Percentiles rank a stretch among this genome's conserved stretches.
Conservation (phyloP, 805 yeast species). For the Starmerella gropengiesseri region DNA sequence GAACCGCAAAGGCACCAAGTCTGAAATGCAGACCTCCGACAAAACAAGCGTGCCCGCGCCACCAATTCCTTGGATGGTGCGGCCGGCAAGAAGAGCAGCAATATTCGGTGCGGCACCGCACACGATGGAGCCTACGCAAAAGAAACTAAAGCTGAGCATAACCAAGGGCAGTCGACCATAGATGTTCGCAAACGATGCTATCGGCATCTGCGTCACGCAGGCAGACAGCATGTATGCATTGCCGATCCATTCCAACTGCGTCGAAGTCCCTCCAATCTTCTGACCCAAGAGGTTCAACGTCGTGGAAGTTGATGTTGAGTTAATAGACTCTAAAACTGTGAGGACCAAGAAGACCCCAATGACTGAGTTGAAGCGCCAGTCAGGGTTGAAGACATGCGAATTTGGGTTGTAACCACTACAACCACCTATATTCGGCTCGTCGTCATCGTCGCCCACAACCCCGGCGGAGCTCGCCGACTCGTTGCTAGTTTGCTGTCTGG, state of each 20-base stretch:
- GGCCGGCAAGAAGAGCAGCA: slow-evolving; percentile 54
- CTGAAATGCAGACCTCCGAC: slow-evolving; percentile 46
- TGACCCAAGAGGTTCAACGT: slow-evolving; percentile 11
- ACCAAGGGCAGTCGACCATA: slow-evolving; percentile 38
- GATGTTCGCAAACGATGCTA: slow-evolving; percentile 19
- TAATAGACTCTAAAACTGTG: slow-evolving; percentile 15
- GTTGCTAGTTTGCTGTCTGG: not conserved
- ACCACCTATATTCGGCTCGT: slow-evolving; percentile 16
- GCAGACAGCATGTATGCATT: slow-evolving; percentile 23
- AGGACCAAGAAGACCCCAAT: slow-evolving; percentile 11
- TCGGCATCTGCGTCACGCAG: slow-evolving; percentile 15
- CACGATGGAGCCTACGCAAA: slow-evolving; percentile 51
- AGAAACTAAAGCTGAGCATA: slow-evolving; percentile 39
- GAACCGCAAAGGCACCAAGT: slow-evolving; percentile 36
- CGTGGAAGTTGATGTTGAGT: slow-evolving; percentile 15
- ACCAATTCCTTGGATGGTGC: slow-evolving; percentile 59
- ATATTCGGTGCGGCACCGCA: slow-evolving; percentile 44
- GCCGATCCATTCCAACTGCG: slow-evolving; percentile 25
- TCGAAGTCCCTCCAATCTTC: slow-evolving; percentile 17
- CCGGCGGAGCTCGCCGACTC: not conserved
- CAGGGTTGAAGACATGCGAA: slow-evolving; percentile 5
- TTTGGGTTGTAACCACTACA: not conserved
- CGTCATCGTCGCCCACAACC: slow-evolving; percentile 8
- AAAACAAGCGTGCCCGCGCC: slow-evolving; percentile 55
- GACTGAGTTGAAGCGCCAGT: slow-evolving; percentile 10